Base-by-base conservation (phyloP, 73 alveolate genomes). In the Paramecium sexaurelia region DNA sequence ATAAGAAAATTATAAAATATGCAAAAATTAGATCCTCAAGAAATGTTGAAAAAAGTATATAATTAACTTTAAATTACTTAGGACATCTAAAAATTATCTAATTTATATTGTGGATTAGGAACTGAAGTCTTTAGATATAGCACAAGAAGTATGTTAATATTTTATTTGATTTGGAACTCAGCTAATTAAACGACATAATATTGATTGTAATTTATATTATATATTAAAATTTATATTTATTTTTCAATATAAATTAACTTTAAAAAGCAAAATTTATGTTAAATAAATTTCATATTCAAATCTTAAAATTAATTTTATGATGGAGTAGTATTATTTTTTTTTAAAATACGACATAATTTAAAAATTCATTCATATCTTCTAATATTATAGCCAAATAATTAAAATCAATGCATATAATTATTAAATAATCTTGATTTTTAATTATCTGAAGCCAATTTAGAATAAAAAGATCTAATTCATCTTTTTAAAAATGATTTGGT, bases 1-100 rank as follows among this genome's bases (percentile, higher is more conserved):
- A 33, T 71, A 3, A 71, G 86, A 71, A 71, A 71, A 71, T 71
- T 71, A 71, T 36, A 35, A 71, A 71, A 71, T 71, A 71, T 71
- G 86, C 13, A 17, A 33, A 6, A 15, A 36, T 36, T 71, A 7
- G 6, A 22, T 33, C 55, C 56, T 71, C 7, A 11, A n/a, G 86
- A 29, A 19, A 71, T 71, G 86, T 33, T 71, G 15, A 71, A 32
- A 36, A 13, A 20, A 36, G 86, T 71, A 71, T 15, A n/a, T 11
- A 0, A 33, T 36, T 35, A 3, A 32, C 35, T 0, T 32, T 4
- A 32, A 35, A 33, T 35, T 66, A 5, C 9, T 32, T 13, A 71
- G 86, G 86, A 71, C 17, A 37, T 32, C 5, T 22, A 4, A 17
- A 37, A 37, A n/a, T 33, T 71, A 0, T 35, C 37, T 33, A 71